Conservation (phyloP, 2,329 filamentous ascomycete genomes). For the Didymella lethalis region DNA sequence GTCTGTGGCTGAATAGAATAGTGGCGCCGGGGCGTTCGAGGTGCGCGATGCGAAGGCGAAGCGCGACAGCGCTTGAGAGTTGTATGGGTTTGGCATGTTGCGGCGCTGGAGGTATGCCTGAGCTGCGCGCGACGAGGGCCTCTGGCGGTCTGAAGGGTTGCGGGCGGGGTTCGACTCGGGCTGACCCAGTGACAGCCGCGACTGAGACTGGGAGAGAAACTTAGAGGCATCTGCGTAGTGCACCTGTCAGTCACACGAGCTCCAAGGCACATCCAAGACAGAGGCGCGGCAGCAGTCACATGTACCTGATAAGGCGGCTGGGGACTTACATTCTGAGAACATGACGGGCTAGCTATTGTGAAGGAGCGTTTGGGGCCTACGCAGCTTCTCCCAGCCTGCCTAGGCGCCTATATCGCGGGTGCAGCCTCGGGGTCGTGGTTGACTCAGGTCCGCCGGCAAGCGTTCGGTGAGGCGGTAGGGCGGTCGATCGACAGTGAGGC, state of each 20-base stretch:
- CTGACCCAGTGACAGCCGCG: conserved; percentile 77
- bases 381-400: conserved; percentile 25
- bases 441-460: conserved; percentile 37
- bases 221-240: conserved; percentile 81
- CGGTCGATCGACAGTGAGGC: conserved; percentile 34
- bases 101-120: conserved; percentile 60
- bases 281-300: conserved; percentile 41
- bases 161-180: conserved; percentile 57
- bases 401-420: conserved; percentile 32
- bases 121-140: conserved; percentile 57
- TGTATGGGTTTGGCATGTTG: conserved; percentile 76
- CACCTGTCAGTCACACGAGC: conserved; percentile 56
- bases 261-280: conserved; percentile 35
- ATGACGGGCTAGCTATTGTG: conserved; percentile 55
- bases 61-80: conserved; percentile 69
- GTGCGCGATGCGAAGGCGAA: conserved; percentile 84
- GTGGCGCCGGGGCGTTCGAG: conserved; percentile 78
- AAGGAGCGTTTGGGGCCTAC: conserved; percentile 25
- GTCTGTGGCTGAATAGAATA: conserved; percentile 93
- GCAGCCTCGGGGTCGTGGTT: conserved; percentile 31
- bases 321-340: conserved; percentile 87
- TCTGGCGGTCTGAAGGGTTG: conserved; percentile 57
- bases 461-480: conserved; percentile 41
- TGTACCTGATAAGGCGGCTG: conserved; percentile 43
- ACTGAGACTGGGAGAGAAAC: conserved; percentile 98